Evolutionary conservation across 257 asterid species (phyloP).

Genomic region (Ehretia macrophylla): DNA sequence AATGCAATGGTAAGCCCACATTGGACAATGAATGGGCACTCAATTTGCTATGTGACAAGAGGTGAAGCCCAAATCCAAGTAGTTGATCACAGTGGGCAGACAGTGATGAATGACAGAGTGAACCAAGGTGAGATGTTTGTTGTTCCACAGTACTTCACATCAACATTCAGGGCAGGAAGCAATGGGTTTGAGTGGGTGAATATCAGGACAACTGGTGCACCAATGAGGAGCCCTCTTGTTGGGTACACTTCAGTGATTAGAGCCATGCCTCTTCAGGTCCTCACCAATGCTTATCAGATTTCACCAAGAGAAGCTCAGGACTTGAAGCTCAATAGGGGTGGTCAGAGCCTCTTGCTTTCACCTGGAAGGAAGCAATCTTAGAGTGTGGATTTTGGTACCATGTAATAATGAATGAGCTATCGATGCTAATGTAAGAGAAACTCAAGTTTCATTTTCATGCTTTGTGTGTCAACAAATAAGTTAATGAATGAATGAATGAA

Average conservation of each 20-base stretch:
- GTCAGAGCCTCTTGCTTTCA: constrained; percentile 48
- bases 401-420: not conserved
- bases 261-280: constrained; percentile 61
- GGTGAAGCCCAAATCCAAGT: constrained; percentile 60
- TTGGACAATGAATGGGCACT: constrained; percentile 55
- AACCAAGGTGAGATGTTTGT: constrained; percentile 60
- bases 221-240: constrained; percentile 43
- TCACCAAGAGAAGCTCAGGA: constrained; percentile 49
- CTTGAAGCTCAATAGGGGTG: constrained; percentile 55
- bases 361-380: constrained; percentile 18
- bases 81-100: constrained; percentile 41
- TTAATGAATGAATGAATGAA: too few species aligned
- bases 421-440: not conserved
- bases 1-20: constrained; percentile 50
- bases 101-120: constrained; percentile 57
- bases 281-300: constrained; percentile 44
- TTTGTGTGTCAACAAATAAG: not conserved
- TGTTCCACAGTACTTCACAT: constrained; percentile 56
- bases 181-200: constrained; percentile 58
- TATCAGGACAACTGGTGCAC: constrained; percentile 53
- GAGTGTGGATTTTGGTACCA: not conserved
- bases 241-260: constrained; percentile 70
- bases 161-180: constrained; percentile 41
- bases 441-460: not conserved
- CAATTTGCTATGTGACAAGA: constrained; percentile 45